A percentile compares a stretch with the other conserved stretches of the same genome.
These are phyloP conservation scores for Rosa rugosa DNA, from an alignment of 306 rosid genomes.

Conservation along the genomic window DNA sequence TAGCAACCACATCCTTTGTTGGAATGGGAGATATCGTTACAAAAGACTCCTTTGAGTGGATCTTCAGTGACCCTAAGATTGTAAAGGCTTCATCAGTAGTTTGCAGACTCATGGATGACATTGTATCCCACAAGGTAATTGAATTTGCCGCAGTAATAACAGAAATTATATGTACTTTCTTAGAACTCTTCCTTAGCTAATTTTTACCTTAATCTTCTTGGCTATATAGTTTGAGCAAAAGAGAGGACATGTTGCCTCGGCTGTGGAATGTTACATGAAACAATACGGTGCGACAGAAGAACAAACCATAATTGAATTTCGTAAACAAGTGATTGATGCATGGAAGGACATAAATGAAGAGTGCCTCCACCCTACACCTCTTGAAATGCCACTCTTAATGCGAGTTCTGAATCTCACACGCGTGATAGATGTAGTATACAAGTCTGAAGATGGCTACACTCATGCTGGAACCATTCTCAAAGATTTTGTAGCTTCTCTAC, in stretches of 20 bases:
- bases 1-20: conserved; percentile 22
- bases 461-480: not conserved
- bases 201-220: no score
- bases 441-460: not conserved
- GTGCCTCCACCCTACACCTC: not conserved
- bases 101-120: conserved; percentile 47
- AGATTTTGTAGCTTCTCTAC: not conserved
- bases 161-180: no score
- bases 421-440: conserved; percentile 1
- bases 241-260: conserved; percentile 23
- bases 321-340: conserved; percentile 4
- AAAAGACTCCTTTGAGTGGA: conserved; percentile 40
- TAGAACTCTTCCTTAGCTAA: no score
- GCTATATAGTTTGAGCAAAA: not conserved
- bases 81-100: conserved; percentile 20
- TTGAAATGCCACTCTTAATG: not conserved
- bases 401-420: not conserved
- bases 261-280: conserved; percentile 43
- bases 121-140: conserved; percentile 37
- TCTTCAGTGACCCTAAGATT: conserved; percentile 25
- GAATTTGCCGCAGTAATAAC: not conserved
- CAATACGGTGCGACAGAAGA: conserved; percentile 26
- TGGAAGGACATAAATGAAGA: conserved; percentile 26
- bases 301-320: conserved; percentile 21
- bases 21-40: conserved; percentile 31